Evolutionary conservation across 495 filamentous ascomycete species (phyloP), one percentile per base, ranked within the genome.

Genomic region (Patellaria atrata): DNA sequence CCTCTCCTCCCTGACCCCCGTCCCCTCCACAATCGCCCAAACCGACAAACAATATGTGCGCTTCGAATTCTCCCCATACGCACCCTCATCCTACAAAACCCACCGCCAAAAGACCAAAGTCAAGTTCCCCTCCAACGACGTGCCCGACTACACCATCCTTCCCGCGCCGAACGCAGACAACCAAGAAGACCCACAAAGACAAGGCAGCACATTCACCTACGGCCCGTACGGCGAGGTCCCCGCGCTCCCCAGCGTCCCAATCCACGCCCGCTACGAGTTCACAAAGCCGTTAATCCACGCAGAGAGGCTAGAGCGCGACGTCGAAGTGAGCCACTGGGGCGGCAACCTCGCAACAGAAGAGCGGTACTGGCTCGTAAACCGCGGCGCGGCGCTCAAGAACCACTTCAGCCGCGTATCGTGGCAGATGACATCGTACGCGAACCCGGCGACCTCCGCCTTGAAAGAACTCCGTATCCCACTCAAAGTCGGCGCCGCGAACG

Each of bases 231-330:
- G 70, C 43, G 73, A 80, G 35, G 58, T 78, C 15, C 71, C 79
- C 12, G 81, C 82, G 18, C 73, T 75, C 7, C 65, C 84, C 37
- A 70, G 62, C 38, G 75, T 94, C 15, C n/a, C n/a, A n/a, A n/a
- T n/a, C n/a, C n/a, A n/a, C n/a, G n/a, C n/a, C n/a, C 82, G 91
- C 25, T 96, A 91, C 60, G 85, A 96, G 50, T 94, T 93, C 66
- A 97, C 84, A 27, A 83, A 81, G 55, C 91, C 89, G 4, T 61
- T 97, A 25, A 77, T 74, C 35, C 80, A 83, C 46, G 68, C 78
- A 23, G 71, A 69, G 12, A 56, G 70, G 4, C 62, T 94, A 27
- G 81, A 94, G 63, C 75, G 89, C 16, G 85, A 94, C 47, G 60
- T 97, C 37, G 87, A 96, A 56, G 78, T 96, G 41, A 89, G 81